Evolutionary conservation across 2,329 filamentous ascomycete genomes (phyloP).

Genomic region (Escovopsis sp.): DNA sequence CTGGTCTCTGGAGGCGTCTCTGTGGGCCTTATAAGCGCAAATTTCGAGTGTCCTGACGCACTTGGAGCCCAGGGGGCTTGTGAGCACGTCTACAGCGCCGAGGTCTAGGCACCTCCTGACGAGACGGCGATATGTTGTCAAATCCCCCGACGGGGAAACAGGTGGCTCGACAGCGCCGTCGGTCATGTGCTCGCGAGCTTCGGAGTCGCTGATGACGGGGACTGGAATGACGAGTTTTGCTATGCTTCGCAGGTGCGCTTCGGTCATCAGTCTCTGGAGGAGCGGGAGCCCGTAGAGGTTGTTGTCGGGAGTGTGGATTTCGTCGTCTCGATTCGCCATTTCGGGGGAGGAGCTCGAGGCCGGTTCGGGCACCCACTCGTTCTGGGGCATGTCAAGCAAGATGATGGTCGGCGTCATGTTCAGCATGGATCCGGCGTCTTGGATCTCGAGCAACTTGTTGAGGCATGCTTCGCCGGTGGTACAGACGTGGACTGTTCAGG

Average conservation of each 20-base stretch:
- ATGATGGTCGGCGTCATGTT: conserved; percentile 41
- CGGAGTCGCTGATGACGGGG: conserved; percentile 28
- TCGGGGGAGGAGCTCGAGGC: conserved; percentile 24
- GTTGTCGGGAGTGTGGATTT: conserved; percentile 28
- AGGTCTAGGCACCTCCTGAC: conserved; percentile 66
- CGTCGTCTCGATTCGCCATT: conserved; percentile 17
- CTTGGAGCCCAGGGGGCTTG: conserved; percentile 60
- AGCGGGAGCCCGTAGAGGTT: conserved; percentile 40
- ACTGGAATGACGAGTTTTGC: conserved; percentile 42
- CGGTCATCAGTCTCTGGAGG: conserved; percentile 40
- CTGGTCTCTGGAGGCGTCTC: conserved; percentile 59
- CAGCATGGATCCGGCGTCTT: conserved; percentile 31
- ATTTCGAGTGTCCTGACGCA: conserved; percentile 63
- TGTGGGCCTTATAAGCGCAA: conserved; percentile 70
- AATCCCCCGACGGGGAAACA: conserved; percentile 10
- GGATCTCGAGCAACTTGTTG: conserved; percentile 34
- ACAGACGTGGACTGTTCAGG: conserved; percentile 34
- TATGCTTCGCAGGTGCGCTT: conserved; percentile 39
- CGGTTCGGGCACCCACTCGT: conserved; percentile 28
- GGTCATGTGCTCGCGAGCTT: conserved; percentile 18
- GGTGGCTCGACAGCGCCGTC: conserved; percentile 23
- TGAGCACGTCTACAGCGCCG: conserved; percentile 74
- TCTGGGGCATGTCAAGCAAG: conserved; percentile 38
- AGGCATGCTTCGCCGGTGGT: conserved; percentile 37
- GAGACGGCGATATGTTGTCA: conserved; percentile 21